Percentiles rank a stretch among this genome's conserved stretches.
Evolutionary conservation across 768 basidiomycete genomes (phyloP).

Genomic region (Calocybe cyanea): DNA sequence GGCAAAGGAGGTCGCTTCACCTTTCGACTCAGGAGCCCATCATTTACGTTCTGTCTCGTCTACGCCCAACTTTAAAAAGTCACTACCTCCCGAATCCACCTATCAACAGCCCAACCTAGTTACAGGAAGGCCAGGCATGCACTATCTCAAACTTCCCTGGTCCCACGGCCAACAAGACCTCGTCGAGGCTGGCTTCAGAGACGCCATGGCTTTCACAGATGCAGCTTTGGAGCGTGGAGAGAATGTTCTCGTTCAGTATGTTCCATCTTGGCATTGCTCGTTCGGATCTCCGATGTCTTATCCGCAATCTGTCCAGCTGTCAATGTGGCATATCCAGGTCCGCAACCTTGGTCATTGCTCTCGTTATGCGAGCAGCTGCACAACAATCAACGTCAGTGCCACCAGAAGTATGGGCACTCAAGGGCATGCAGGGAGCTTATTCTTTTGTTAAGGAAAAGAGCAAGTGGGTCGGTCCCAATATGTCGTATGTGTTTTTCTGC

Average conservation of each 20-base stretch:
- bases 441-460: slow-evolving; percentile 87
- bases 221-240: slow-evolving; percentile 70
- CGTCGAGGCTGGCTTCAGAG: slow-evolving; percentile 72
- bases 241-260: slow-evolving; percentile 83
- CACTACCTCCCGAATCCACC: slow-evolving; percentile 37
- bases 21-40: slow-evolving; percentile 51
- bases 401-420: slow-evolving; percentile 71
- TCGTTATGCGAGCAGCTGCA: slow-evolving; percentile 91
- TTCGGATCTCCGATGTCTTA: slow-evolving; percentile 16
- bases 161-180: slow-evolving; percentile 93
- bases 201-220: slow-evolving; percentile 80
- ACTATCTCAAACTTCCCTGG: slow-evolving; percentile 89
- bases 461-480: slow-evolving; percentile 86
- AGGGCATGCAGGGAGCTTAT: slow-evolving; percentile 90
- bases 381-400: slow-evolving; percentile 61
- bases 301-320: slow-evolving; percentile 51
- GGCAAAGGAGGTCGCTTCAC: slow-evolving; percentile 84
- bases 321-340: slow-evolving; percentile 93
- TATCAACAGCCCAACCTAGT: slow-evolving; percentile 66
- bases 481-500: slow-evolving; percentile 65
- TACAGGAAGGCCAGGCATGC: slow-evolving; percentile 72
- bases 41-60: slow-evolving; percentile 60
- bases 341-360: slow-evolving; percentile 84
- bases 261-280: slow-evolving; percentile 23
- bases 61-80: slow-evolving; percentile 57